Base-by-base conservation (phyloP, 2,329 filamentous ascomycete genomes). In the Immersiporthe knoxdaviesiana region DNA sequence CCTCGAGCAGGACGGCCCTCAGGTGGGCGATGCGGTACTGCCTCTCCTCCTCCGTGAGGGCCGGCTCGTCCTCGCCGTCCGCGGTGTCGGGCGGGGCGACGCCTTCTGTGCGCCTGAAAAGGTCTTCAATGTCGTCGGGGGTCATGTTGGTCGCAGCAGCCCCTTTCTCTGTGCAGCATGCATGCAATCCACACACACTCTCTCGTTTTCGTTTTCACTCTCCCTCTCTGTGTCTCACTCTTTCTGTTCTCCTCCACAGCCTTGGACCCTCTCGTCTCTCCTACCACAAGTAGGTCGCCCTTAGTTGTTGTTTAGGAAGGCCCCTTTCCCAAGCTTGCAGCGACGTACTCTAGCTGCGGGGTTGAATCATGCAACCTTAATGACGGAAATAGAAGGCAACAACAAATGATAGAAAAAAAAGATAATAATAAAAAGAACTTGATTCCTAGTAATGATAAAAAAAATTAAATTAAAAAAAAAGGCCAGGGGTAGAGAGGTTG, bases 1-100 rank as follows among this genome's bases (percentile, higher is more conserved):
- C 81, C 2, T 75, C 74, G 10, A 73, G 74, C 52, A 85, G 74
- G 0, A 86, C 79, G 0, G 76, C 75, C 11, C 75, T 74, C 21
- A 87, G 73, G 24, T 70, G 64, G 30, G 67, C 70, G 12, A 71
- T 70, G 58, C 75, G 72, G 47, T 68, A 72, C 8, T 68, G 68
- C 10, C 61, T 69, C 63, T 74, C 75, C n/a, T 73, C 70, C 14
- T 72, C 64, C 41, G 71, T 64, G 62, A 73, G 63, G 47, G 65
- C 18, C 30, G 72, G 56, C 30, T 71, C 70, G 11, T 73, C 73
- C 24, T 73, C 73, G 24, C 73, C 71, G 30, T 77, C 77, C 39
- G 78, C 77, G 21, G 76, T 74, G 5, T 74, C 72, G 37, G 75
- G 72, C 39, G 74, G 70, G 2, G 74, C 74, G 35, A 78, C 77